Conservation (phyloP, 2,329 filamentous ascomycete genomes). For the Beauveria medogensis region DNA sequence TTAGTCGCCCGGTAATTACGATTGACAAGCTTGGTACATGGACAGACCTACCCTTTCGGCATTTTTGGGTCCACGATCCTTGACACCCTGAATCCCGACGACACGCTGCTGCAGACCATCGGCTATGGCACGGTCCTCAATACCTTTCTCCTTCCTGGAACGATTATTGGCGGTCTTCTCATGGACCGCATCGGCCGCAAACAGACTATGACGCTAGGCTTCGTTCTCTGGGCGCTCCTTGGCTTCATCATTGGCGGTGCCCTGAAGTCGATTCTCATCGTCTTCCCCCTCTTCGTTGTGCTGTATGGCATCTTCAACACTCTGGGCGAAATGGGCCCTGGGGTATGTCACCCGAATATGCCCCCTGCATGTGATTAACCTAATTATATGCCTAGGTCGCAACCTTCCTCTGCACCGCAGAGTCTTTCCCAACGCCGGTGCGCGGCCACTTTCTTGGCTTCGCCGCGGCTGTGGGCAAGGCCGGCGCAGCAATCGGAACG, state of each 20-base stretch:
- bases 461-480: slow-evolving; percentile 42
- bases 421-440: slow-evolving; percentile 41
- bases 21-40: neutral
- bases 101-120: slow-evolving; percentile 16
- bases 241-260: slow-evolving; percentile 42
- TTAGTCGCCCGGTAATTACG: too few species aligned
- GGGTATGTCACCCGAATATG: slow-evolving; percentile 27
- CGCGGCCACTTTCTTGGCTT: slow-evolving; percentile 42
- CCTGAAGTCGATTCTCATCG: slow-evolving; percentile 35
- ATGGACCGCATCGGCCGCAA: slow-evolving; percentile 32
- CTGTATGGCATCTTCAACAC: slow-evolving; percentile 42
- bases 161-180: slow-evolving; percentile 30
- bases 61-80: slow-evolving; percentile 20
- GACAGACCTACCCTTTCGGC: slow-evolving; percentile 18
- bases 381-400: slow-evolving; percentile 17
- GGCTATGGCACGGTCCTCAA: slow-evolving; percentile 19
- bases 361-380: too few species aligned
- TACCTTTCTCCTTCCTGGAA: slow-evolving; percentile 17
- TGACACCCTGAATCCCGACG: slow-evolving; percentile 15
- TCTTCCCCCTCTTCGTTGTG: slow-evolving; percentile 41
- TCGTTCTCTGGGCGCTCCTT: slow-evolving; percentile 26
- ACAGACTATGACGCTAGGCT: slow-evolving; percentile 18
- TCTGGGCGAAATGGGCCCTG: slow-evolving; percentile 22
- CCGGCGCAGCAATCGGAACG: slow-evolving; percentile 42
- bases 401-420: slow-evolving; percentile 40